Conservation (phyloP, 2,329 filamentous ascomycete species). For the Spiromastix sp. region DNA sequence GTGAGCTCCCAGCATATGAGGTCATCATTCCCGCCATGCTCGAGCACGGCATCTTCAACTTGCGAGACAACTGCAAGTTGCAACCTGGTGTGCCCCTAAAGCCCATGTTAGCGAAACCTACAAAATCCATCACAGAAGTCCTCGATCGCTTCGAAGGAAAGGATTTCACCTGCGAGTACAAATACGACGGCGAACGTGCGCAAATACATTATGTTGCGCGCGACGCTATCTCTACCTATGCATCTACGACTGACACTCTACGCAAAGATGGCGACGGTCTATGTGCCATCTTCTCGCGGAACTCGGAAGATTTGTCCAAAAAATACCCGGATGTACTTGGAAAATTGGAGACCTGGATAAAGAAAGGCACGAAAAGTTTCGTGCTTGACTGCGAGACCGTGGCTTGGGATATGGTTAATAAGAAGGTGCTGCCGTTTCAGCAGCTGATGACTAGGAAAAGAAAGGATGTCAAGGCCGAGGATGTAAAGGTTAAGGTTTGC, state of each 20-base stretch:
- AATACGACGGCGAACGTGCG: conserved; percentile 96
- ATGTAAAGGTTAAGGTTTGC: conserved; percentile 93
- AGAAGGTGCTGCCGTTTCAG: conserved; percentile 94
- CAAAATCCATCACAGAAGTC: conserved; percentile 95
- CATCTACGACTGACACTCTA: conserved; percentile 48
- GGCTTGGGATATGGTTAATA: conserved; percentile 88
- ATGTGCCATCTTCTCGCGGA: conserved; percentile 89
- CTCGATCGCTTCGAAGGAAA: conserved; percentile 92
- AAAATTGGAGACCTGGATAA: conserved; percentile 83
- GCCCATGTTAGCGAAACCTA: conserved; percentile 97
- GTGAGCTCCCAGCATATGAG: conserved; percentile 90
- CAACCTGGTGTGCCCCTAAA: conserved; percentile 91
- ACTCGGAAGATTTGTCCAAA: conserved; percentile 92
- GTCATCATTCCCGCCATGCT: conserved; percentile 86
- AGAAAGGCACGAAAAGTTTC: conserved; percentile 81
- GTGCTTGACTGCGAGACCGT: conserved; percentile 98
- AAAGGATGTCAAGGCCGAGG: conserved; percentile 91
- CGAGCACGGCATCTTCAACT: conserved; percentile 70
- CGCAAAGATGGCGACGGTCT: conserved; percentile 61
- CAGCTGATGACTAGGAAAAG: conserved; percentile 96
- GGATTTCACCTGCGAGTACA: conserved; percentile 96
- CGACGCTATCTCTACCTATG: conserved; percentile 60
- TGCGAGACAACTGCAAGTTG: conserved; percentile 78
- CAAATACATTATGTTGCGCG: conserved; percentile 95
- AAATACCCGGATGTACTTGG: conserved; percentile 94